Percentiles rank a stretch among this genome's conserved stretches.
Conservation (phyloP, 2,329 filamentous ascomycete species). For the Teratosphaeria nubilosa region DNA sequence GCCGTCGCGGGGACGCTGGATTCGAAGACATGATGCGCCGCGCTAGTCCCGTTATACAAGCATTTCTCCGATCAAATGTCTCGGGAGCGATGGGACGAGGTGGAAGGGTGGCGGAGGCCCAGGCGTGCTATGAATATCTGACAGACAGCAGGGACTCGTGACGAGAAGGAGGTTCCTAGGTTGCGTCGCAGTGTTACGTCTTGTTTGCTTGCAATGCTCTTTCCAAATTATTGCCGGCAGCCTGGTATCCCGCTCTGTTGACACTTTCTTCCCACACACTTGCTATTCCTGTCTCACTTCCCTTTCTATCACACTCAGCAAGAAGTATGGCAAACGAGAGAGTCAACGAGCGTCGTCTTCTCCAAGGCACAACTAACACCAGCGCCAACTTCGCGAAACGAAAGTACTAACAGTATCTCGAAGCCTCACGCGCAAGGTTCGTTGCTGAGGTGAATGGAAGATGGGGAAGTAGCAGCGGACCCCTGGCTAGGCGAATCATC, state of each 20-base stretch:
- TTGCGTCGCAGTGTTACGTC: neutral
- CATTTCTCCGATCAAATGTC: neutral
- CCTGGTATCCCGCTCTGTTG: neutral
- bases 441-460: conserved; percentile 1
- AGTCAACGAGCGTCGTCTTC: neutral
- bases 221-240: neutral
- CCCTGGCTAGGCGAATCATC: neutral
- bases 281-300: neutral
- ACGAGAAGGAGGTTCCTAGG: no score
- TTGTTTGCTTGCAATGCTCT: neutral
- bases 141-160: neutral
- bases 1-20: conserved; percentile 43
- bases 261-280: neutral
- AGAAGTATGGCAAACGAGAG: neutral
- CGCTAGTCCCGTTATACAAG: neutral
- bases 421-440: neutral
- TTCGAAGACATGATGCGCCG: conserved; percentile 34
- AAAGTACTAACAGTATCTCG: neutral
- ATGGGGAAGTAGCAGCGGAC: neutral
- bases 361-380: neutral
- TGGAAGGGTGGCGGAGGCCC: neutral
- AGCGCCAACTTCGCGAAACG: neutral
- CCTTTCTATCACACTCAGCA: neutral
- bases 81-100: neutral
- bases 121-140: neutral